Percentiles rank a stretch among this genome's conserved stretches.
These are phyloP conservation scores for Cladosporium sphaerospermum DNA, from an alignment of 2,329 filamentous ascomycete species.

Conservation along the genomic window DNA sequence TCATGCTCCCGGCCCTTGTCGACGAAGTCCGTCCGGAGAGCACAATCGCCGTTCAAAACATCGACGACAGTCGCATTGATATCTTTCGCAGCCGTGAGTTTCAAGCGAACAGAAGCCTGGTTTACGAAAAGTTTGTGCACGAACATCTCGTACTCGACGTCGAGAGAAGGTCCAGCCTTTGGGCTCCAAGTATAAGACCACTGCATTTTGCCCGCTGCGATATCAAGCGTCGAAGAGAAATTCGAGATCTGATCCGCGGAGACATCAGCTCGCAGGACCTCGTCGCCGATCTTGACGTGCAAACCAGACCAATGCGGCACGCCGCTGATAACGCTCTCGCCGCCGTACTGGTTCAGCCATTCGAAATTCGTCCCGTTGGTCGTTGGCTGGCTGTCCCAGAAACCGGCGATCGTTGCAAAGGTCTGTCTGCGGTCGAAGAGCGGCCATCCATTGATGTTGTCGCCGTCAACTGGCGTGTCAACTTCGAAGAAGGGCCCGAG, in stretches of 20 bases:
- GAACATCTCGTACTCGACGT: conserved; percentile 61
- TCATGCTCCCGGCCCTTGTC: conserved; percentile 50
- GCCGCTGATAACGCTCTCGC: conserved; percentile 64
- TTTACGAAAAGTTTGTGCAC: conserved; percentile 59
- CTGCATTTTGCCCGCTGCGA: conserved; percentile 55
- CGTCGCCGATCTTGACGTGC: conserved; percentile 49
- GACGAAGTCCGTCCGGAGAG: conserved; percentile 57
- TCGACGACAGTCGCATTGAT: conserved; percentile 57
- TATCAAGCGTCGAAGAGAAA: conserved; percentile 57
- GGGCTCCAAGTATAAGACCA: conserved; percentile 66
- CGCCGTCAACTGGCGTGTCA: conserved; percentile 49
- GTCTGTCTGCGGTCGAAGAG: conserved; percentile 57
- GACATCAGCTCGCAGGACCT: conserved; percentile 56
- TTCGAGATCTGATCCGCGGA: conserved; percentile 52
- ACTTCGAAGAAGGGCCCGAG: conserved; percentile 58
- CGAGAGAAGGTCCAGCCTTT: conserved; percentile 41
- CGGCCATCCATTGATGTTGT: conserved; percentile 58
- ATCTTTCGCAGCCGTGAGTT: conserved; percentile 50
- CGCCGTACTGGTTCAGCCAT: conserved; percentile 64
- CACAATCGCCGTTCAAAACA: conserved; percentile 60
- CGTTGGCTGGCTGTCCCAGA: conserved; percentile 55
- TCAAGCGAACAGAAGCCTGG: conserved; percentile 54
- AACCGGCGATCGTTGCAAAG: conserved; percentile 62
- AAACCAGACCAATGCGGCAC: conserved; percentile 63
- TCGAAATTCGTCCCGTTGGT: conserved; percentile 58